A percentile compares a stretch with the other conserved stretches of the same genome.
Conservation (phyloP, 2,329 filamentous ascomycete genomes). For the Plenodomus tracheiphilus region DNA sequence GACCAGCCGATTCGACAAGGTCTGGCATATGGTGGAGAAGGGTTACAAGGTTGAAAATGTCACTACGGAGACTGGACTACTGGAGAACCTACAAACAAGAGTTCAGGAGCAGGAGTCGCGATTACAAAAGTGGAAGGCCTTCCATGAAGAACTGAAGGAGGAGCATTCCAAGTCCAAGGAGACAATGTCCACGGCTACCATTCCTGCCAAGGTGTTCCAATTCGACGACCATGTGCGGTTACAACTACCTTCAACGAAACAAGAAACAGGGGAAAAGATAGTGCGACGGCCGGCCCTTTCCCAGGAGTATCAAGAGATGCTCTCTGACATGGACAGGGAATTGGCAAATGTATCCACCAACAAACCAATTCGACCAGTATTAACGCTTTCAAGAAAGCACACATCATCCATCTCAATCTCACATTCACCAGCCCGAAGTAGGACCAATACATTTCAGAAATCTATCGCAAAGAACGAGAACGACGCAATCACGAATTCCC, state of each 20-base stretch:
- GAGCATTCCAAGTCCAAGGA: constrained; percentile 6
- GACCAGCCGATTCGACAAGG: constrained; percentile 66
- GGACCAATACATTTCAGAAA: constrained; percentile 22
- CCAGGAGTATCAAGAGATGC: constrained; percentile 27
- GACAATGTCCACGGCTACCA: neutral
- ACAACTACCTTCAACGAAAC: constrained; percentile 26
- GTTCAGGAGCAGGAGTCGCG: constrained; percentile 69
- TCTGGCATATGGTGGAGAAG: constrained; percentile 70
- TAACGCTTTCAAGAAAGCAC: constrained; percentile 17
- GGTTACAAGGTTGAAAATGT: constrained; percentile 63
- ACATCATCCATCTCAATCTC: constrained; percentile 22
- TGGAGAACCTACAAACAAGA: constrained; percentile 72
- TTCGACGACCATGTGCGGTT: constrained; percentile 41
- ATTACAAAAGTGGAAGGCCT: constrained; percentile 74
- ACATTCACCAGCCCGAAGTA: constrained; percentile 24
- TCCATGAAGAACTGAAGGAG: constrained; percentile 52
- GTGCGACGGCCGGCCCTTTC: constrained; percentile 14
- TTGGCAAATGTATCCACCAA: constrained; percentile 24
- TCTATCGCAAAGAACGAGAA: neutral
- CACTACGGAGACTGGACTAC: constrained; percentile 54
- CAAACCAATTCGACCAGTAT: constrained; percentile 17
- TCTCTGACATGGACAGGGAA: constrained; percentile 36
- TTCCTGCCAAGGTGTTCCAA: constrained; percentile 17
- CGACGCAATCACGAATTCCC: constrained; percentile 10
- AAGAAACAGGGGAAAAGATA: constrained; percentile 5